Percentiles rank a stretch among this genome's conserved stretches.
These are phyloP conservation scores for Phytophthora litchii DNA, from an alignment of 352 stramenopile species.

Conservation along the genomic window DNA sequence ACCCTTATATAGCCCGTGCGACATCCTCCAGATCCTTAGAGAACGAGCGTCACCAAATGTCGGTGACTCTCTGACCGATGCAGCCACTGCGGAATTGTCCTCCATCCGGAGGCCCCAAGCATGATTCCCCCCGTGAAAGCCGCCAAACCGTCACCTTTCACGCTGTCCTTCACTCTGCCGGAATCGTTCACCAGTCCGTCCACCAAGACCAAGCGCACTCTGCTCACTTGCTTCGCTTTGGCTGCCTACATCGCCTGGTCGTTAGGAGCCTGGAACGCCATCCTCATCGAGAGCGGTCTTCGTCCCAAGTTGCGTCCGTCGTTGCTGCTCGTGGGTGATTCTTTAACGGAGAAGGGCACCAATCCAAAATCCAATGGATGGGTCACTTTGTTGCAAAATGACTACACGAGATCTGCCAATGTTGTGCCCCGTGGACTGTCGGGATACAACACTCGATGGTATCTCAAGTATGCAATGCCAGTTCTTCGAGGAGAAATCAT, in stretches of 20 bases:
- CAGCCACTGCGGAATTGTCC: constrained; percentile 13
- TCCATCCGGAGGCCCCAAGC: neutral
- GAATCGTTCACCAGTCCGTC: constrained; percentile 5
- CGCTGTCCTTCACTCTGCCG: constrained; percentile 2
- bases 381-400: constrained; percentile 40
- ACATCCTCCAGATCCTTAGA: constrained; percentile 2
- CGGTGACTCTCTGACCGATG: constrained; percentile 7
- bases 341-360: constrained; percentile 45
- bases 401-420: constrained; percentile 45
- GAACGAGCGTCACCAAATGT: constrained; percentile 11
- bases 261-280: constrained; percentile 20
- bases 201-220: constrained; percentile 11
- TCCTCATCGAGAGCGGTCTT: constrained; percentile 26
- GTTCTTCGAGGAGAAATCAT: constrained; percentile 40
- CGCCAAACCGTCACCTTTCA: constrained; percentile 1
- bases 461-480: constrained; percentile 49
- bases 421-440: constrained; percentile 48
- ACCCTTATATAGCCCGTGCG: neutral
- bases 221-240: constrained; percentile 20
- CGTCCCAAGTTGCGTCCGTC: constrained; percentile 22
- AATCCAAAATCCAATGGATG: constrained; percentile 40
- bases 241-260: constrained; percentile 31
- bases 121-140: constrained; percentile 23
- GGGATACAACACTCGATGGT: constrained; percentile 53
- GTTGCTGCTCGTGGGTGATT: constrained; percentile 45